Evolutionary conservation across 225 moss, liverwort and hornwort species (phyloP), one percentile per base, ranked within the genome.

Genomic region (Polytrichum formosum): DNA sequence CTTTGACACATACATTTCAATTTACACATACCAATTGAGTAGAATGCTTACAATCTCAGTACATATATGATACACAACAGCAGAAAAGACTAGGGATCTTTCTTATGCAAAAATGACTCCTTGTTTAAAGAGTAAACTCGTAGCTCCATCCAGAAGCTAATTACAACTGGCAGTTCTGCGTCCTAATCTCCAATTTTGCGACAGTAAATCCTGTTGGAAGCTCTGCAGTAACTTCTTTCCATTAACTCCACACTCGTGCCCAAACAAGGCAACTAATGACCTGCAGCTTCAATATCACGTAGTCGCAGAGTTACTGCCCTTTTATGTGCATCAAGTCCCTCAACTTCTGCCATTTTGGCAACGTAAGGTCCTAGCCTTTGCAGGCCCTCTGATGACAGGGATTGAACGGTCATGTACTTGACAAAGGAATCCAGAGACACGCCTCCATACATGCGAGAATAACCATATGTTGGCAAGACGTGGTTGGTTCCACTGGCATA

Each of bases 401-500:
- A 87, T 81, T 98, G 98, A 55, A 98, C 98, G 8, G 98, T 98
- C 91, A 98, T 98, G 64, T 98, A 98, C 65, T 94, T 94, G 18
- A 98, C 90, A 21, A 98, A 98, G 0, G 98, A 92, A 67, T 98
- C 94, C 9, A 98, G 85, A 5, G 98, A 94, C 63, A 98, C 94
- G 63, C 98, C 98, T 26, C 94, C 98, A 67, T 94, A 98, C 98
- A 98, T 98, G 20, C 94, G 92, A 61, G 98, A 87, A 73, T 98
- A 98, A 0, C 98, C 98, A 58, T 98, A 98, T 16, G 98, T 98
- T 28, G 98, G 98, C 65, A 98, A 67, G 17, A 98, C 98, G 67
- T 98, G 98, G 77, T 94, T 98, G 64, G 98, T 98, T 19, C 98
- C 98, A 79, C 98, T 94, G 19, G 98, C 98, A 71, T 98, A 98